Base-by-base conservation (phyloP, 78 protist species). In the Dictyostelium capitatum region DNA sequence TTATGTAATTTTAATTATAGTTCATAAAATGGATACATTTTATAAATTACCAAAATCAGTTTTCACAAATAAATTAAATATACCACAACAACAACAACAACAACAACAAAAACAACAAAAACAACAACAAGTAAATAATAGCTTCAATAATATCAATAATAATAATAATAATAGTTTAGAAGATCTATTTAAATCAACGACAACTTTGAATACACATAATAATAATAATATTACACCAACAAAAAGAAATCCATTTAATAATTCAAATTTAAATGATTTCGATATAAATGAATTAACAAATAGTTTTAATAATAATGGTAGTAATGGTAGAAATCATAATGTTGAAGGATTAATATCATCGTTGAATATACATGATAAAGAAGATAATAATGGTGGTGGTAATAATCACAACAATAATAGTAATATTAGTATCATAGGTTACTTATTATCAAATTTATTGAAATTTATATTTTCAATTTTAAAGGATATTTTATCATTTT, bases 181-280 rank as follows among this genome's bases (percentile, higher is more conserved):
- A 17, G 48, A 32, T 67, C 30, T 67, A 67, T 67, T 67, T 67
- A 15, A 37, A 62, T 11, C 32, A 4, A 62, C 70, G 23, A 62
- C 70, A 25, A 62, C 70, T 62, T 25, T 62, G 6, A 32, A 12
- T 12, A 4, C 56, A 14, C 1, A 51, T 51, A 51, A 12, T 51
- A 51, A 12, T 14, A 51, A 51, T 8, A 51, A 14, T 51, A 2
- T 48, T 30, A 67, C 75, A 32, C 75, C 75, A 32, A 15, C 37
- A 67, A 67, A 67, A 67, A 67, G 70, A 62, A 62, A 67, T 32
- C 75, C 75, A 32, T 67, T 67, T 47, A 67, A 67, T 41, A 28
- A 37, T 67, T 67, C 75, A 67, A 67, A 37, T 67, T 67, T 67
- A 67, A 67, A 67, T 32, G 32, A 20, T 32, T 67, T 25, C 30